Conservation (phyloP, 108 stramenopile genomes). For the Discostella stelligeroides region DNA sequence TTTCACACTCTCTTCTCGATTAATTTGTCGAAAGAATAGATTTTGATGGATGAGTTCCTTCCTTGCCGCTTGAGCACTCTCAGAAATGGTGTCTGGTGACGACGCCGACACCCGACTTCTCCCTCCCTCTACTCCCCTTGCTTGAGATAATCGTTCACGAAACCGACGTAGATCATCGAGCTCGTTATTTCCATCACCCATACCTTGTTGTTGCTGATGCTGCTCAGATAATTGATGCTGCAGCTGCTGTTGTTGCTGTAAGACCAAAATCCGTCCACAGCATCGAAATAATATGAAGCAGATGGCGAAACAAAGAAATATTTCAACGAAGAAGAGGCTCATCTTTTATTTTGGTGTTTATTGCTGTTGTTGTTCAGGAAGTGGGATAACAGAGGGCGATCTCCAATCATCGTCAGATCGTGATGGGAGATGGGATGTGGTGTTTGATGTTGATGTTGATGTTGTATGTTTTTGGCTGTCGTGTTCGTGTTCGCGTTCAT, state of each 20-base stretch:
- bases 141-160: neutral
- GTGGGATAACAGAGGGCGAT: no score
- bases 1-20: constrained; percentile 37
- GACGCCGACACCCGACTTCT: no score
- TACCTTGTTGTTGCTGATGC: neutral
- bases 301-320: constrained; percentile 14
- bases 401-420: no score
- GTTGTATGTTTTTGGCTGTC: no score
- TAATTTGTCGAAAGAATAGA: constrained; percentile 33
- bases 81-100: no score
- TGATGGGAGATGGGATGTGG: no score
- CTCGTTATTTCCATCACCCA: no score
- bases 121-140: neutral
- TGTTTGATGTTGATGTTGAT: no score
- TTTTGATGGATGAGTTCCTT: constrained; percentile 40
- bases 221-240: neutral
- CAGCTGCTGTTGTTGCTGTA: neutral
- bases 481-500: no score
- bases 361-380: no score
- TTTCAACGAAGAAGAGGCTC: constrained; percentile 13
- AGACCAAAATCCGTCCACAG: neutral
- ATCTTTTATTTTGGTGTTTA: neutral
- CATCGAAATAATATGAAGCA: constrained; percentile 17
- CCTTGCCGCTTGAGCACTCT: constrained; percentile 15
- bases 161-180: neutral